Conservation (phyloP, 2,329 filamentous ascomycete genomes). For the Paecilomyces formosus region DNA sequence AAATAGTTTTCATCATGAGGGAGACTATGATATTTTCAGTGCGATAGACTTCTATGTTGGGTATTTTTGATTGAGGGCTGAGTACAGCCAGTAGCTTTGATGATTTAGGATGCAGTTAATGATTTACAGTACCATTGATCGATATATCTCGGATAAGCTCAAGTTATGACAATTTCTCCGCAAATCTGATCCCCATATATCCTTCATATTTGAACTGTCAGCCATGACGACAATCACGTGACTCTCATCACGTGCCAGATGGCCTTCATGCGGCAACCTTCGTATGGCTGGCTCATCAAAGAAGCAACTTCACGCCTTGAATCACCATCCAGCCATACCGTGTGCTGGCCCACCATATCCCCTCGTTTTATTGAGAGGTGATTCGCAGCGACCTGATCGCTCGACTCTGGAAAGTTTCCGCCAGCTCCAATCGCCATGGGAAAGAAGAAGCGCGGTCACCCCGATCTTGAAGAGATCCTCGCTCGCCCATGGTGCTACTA, state of each 20-base stretch:
- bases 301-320: background rate
- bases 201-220: too few relatives aligned
- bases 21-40: too few relatives aligned
- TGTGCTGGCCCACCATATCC: background rate
- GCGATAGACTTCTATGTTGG: too few relatives aligned
- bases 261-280: background rate
- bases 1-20: too few relatives aligned
- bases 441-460: constrained; percentile 84
- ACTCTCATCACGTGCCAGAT: background rate
- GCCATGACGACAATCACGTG: background rate
- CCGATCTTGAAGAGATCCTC: constrained; percentile 82
- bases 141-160: too few relatives aligned
- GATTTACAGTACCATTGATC: too few relatives aligned
- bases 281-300: background rate
- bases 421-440: constrained; percentile 50
- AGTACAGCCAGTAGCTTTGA: too few relatives aligned
- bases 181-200: too few relatives aligned
- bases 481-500: constrained; percentile 95
- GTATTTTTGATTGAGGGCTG: too few relatives aligned
- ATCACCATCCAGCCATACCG: background rate
- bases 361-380: background rate
- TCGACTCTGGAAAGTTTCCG: background rate
- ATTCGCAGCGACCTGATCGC: background rate
- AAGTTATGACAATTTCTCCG: too few relatives aligned
- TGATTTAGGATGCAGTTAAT: too few relatives aligned